phyloP scores from a whole-genome alignment of 306 rosid genomes.

The Rosa multiflora region DNA sequence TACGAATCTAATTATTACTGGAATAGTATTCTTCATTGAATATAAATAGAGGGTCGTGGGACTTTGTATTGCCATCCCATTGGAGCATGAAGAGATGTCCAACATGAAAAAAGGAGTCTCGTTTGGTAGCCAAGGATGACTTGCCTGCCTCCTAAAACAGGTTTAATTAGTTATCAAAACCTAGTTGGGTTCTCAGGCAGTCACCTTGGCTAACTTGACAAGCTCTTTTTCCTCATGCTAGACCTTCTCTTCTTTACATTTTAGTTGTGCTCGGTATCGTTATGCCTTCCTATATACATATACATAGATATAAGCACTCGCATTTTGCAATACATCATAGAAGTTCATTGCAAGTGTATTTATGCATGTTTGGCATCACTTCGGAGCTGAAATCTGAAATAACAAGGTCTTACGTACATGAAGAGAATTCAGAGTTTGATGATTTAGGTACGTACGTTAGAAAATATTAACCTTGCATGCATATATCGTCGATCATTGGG shows the following conservation, averaged over 20 bases:
- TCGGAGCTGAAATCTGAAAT: too few relatives aligned
- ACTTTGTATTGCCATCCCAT: background rate
- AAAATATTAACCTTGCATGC: too few relatives aligned
- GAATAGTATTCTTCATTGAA: background rate
- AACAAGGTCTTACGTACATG: too few relatives aligned
- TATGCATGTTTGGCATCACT: background rate
- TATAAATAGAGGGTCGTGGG: slow-evolving; percentile 1
- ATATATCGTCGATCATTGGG: too few relatives aligned
- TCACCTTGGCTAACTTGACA: slow-evolving; percentile 5
- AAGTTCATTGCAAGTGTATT: too few relatives aligned
- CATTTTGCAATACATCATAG: background rate
- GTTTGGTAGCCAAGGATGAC: slow-evolving; percentile 17
- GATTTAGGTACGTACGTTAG: too few relatives aligned
- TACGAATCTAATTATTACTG: background rate
- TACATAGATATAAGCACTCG: background rate
- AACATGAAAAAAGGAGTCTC: background rate
- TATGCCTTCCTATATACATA: too few relatives aligned
- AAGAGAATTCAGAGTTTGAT: too few relatives aligned
- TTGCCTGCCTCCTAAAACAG: slow-evolving; percentile 5
- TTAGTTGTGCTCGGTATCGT: background rate
- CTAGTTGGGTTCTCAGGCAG: background rate
- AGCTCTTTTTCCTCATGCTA: slow-evolving; percentile 6
- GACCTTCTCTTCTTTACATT: background rate
- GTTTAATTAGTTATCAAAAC: background rate
- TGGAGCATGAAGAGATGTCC: slow-evolving; percentile 7